Base-by-base conservation (phyloP, 2,329 filamentous ascomycete genomes). In the Neobulgaria alba region DNA sequence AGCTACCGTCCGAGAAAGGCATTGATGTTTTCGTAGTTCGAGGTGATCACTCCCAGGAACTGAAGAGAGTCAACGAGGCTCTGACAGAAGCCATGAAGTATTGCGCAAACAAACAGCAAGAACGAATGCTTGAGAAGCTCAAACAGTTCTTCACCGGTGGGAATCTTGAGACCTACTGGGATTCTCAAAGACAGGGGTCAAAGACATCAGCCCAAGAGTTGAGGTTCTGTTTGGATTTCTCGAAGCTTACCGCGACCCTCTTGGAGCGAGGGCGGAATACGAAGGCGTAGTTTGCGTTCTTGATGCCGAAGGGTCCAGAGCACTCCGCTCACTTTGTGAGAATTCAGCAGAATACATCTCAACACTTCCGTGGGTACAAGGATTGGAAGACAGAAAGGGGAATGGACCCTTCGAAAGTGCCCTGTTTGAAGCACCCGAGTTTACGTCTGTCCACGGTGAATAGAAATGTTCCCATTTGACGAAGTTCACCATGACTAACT, bases 341-440 rank as follows among this genome's bases (percentile, higher is more conserved):
- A 7, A 26, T 26, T 26, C 23, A 7, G 12, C 23, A 26, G 12
- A 7, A 7, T 26, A 7, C 12, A 26, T 26, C 12, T 12, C 7
- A 26, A 7, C 7, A 26, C 12, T 26, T 7, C 23, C 23, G 23
- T 26, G 23, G 23, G 12, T 26, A 12, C 23, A 26, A 26, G 23
- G 7, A 7, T 26, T 50, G 41, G 4, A 47, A 55, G 56, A 59
- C 8, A 63, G 63, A 43, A 53, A 58, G 32, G 60, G 61, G 0
- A 68, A 64, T 42, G 66, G 66, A 7, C 73, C 74, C 0, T 87
- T 86, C 55, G 82, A 87, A 59, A 85, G 85, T 55, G 74, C 77
- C 53, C 73, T 75, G 38, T 87, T 87, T 57, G 65, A 83, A 10
- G 75, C 76, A 29, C 82, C 82, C 0, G 82, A 86, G 57, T 86